Conservation (phyloP, 495 filamentous ascomycete genomes). For the Echria macrotheca region DNA sequence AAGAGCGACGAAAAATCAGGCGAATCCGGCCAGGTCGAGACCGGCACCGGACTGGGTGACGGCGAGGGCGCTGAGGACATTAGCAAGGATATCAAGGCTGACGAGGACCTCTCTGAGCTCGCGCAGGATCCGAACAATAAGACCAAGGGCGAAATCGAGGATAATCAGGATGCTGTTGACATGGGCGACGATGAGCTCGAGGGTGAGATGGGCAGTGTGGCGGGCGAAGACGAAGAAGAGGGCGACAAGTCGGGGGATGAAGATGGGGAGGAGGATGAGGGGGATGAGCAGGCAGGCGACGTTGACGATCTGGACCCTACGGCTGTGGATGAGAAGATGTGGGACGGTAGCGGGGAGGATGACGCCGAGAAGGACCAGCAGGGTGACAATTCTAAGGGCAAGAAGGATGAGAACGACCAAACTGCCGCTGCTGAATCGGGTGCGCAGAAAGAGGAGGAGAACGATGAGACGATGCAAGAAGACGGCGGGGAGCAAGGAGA, state of each 20-base stretch:
- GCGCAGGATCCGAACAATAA: conserved; percentile 73
- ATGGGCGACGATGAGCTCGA: conserved; percentile 91
- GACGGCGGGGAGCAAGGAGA: conserved; percentile 55
- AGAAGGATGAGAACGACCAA: conserved; percentile 57
- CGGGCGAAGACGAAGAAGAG: conserved; percentile 51
- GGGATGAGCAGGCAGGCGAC: conserved; percentile 84
- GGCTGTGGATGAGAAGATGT: conserved; percentile 95
- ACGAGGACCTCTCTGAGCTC: conserved; percentile 88
- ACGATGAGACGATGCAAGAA: conserved; percentile 49
- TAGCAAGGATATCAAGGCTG: conserved; percentile 88
- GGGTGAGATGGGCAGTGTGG: conserved; percentile 64
- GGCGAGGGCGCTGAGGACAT: conserved; percentile 95
- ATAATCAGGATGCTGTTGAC: conserved; percentile 83
- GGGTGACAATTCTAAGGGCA: conserved; percentile 64
- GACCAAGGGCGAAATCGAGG: conserved; percentile 66
- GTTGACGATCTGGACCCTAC: conserved; percentile 84
- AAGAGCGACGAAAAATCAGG: conserved; percentile 60
- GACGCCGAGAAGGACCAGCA: conserved; percentile 75
- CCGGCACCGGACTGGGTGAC: conserved; percentile 94
- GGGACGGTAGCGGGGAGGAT: conserved; percentile 78
- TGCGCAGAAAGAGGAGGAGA: conserved; percentile 51
- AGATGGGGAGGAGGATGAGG: conserved; percentile 42
- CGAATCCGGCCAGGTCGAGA: conserved; percentile 71
- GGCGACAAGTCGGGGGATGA: conserved; percentile 49
- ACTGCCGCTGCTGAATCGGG: conserved; percentile 50